phyloP scores from a whole-genome alignment of 805 yeast genomes.

The Spathaspora sp. region DNA sequence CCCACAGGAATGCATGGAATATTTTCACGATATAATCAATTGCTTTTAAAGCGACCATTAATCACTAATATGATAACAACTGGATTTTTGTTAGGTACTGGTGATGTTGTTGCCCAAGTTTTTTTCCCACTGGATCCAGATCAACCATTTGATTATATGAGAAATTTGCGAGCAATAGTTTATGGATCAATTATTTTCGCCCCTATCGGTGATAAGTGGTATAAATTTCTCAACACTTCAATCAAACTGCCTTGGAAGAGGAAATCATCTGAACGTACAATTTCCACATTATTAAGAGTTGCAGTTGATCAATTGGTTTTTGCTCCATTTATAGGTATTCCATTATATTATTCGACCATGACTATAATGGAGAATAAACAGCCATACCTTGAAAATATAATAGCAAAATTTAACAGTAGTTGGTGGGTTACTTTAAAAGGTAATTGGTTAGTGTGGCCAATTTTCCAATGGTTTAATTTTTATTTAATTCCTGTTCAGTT shows the following conservation, averaged over 20 bases:
- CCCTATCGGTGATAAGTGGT: conserved; percentile 74
- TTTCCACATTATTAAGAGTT: conserved; percentile 42
- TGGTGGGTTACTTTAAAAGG: conserved; percentile 66
- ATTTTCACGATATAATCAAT: conserved; percentile 15
- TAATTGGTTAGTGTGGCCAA: conserved; percentile 91
- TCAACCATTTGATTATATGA: conserved; percentile 40
- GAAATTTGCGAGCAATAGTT: conserved; percentile 61
- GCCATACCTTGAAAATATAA: conserved; percentile 35
- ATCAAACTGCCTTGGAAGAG: conserved; percentile 32
- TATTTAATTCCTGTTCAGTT: conserved; percentile 68
- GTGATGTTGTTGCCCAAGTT: conserved; percentile 71
- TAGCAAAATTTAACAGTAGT: conserved; percentile 42
- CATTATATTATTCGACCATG: conserved; percentile 67
- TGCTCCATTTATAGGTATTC: conserved; percentile 73
- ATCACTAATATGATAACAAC: conserved; percentile 46
- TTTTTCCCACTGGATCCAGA: conserved; percentile 32
- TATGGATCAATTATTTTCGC: conserved; percentile 78
- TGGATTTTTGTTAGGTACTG: conserved; percentile 64
- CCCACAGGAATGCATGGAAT: not conserved
- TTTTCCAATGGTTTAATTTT: conserved; percentile 77
- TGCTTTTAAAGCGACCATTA: conserved; percentile 34
- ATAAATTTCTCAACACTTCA: conserved; percentile 41
- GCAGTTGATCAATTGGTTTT: conserved; percentile 68
- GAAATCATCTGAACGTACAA: conserved; percentile 4
- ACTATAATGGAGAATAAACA: conserved; percentile 56